phyloP scores from a whole-genome alignment of 495 filamentous ascomycete species.

The Haplographium delicatum region DNA sequence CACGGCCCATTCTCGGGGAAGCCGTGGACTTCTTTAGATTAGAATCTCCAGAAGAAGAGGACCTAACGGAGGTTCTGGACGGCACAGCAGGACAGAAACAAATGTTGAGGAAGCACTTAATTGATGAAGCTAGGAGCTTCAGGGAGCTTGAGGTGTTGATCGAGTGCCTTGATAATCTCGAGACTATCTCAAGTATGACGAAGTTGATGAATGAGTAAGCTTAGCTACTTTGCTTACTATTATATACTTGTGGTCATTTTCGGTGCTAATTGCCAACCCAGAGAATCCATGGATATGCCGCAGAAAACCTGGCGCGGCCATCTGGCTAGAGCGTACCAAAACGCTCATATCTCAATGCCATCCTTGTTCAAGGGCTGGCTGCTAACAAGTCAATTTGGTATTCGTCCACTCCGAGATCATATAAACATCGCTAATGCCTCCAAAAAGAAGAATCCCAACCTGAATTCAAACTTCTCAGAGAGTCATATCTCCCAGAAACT shows the following conservation, averaged over 20 bases:
- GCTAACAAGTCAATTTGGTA: constrained; percentile 23
- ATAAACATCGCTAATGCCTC: no score
- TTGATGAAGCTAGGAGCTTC: constrained; percentile 55
- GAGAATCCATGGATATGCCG: neutral
- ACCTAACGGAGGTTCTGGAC: constrained; percentile 24
- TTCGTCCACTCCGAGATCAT: no score
- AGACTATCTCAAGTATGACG: constrained; percentile 44
- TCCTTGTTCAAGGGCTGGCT: constrained; percentile 22
- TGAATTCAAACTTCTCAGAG: constrained; percentile 52
- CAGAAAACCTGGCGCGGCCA: constrained; percentile 8
- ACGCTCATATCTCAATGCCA: constrained; percentile 1
- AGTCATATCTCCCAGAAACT: constrained; percentile 73
- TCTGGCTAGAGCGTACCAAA: constrained; percentile 6
- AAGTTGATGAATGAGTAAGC: constrained; percentile 19
- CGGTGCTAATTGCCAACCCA: neutral
- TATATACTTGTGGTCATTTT: no score
- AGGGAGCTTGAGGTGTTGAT: constrained; percentile 70
- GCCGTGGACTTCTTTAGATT: constrained; percentile 25
- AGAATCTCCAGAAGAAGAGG: constrained; percentile 24
- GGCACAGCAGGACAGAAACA: constrained; percentile 32
- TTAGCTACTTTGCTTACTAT: no score
- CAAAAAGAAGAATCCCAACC: constrained; percentile 31
- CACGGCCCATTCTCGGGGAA: constrained; percentile 25
- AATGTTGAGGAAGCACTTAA: constrained; percentile 34
- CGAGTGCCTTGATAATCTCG: constrained; percentile 58